Conservation (phyloP, 176 grass and related monocot genomes). For the Tuctoria greenei region DNA sequence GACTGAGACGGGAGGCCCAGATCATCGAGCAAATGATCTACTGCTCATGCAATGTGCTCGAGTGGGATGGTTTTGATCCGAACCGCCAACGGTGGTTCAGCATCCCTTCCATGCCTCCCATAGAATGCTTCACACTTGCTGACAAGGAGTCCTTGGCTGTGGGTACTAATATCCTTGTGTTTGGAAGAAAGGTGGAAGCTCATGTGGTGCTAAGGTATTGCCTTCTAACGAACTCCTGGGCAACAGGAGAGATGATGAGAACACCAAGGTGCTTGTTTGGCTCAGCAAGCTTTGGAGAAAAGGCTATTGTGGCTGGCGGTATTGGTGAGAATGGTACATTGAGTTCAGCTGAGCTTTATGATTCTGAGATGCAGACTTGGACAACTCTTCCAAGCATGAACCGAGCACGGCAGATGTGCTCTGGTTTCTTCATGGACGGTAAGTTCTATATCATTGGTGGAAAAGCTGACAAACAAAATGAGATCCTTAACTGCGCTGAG, state of each 20-base stretch:
- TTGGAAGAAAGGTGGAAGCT: conserved; percentile 41
- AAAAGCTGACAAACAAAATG: conserved; percentile 29
- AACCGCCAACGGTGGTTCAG: conserved; percentile 42
- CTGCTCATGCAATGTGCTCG: conserved; percentile 49
- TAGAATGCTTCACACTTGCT: conserved; percentile 45
- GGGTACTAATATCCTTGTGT: conserved; percentile 52
- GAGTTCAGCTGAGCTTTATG: conserved; percentile 53
- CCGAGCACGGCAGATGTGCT: conserved; percentile 50
- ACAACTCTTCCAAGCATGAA: conserved; percentile 54
- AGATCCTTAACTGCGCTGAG: conserved; percentile 44
- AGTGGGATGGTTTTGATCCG: conserved; percentile 54
- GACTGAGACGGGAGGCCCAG: conserved; percentile 24
- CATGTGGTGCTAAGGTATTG: conserved; percentile 52
- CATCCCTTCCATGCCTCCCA: conserved; percentile 39
- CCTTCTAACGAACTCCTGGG: conserved; percentile 53
- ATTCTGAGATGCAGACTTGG: conserved; percentile 50
- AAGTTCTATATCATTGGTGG: conserved; percentile 56
- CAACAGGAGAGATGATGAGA: conserved; percentile 44
- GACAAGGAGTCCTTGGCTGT: conserved; percentile 60
- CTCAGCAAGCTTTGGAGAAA: conserved; percentile 42
- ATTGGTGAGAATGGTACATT: conserved; percentile 34
- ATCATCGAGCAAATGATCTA: conserved; percentile 53
- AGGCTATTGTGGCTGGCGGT: conserved; percentile 52
- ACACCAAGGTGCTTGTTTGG: conserved; percentile 55
- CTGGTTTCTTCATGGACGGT: conserved; percentile 56